A percentile compares a stretch with the other conserved stretches of the same genome.
Evolutionary conservation across 2,329 filamentous ascomycete species (phyloP).

Genomic region (Diatrype stigma): DNA sequence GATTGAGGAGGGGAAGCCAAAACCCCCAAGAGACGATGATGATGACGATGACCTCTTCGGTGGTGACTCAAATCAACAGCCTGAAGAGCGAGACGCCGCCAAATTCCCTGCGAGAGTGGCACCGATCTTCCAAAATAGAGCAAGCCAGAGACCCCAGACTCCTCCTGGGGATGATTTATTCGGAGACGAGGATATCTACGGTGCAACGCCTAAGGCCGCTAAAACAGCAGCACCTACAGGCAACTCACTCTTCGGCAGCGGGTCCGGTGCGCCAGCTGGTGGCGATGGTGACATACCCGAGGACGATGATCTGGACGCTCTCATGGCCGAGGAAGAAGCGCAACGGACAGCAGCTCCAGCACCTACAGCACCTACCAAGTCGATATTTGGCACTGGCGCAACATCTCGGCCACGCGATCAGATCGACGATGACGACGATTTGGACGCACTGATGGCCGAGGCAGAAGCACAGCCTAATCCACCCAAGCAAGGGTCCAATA

Average conservation of each 20-base stretch:
- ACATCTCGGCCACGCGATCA: slow-evolving; percentile 11
- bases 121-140: slow-evolving; percentile 33
- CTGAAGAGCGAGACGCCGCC: slow-evolving; percentile 23
- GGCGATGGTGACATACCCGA: background rate
- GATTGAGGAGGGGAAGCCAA: slow-evolving; percentile 73
- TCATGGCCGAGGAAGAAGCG: slow-evolving; percentile 47
- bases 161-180: slow-evolving; percentile 33
- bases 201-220: slow-evolving; percentile 41
- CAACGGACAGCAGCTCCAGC: too few species aligned
- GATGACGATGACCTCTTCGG: slow-evolving; percentile 28
- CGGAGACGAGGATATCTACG: slow-evolving; percentile 50
- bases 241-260: slow-evolving; percentile 13
- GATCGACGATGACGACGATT: slow-evolving; percentile 32
- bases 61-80: slow-evolving; percentile 16
- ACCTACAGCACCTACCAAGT: slow-evolving; percentile 9
- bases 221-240: slow-evolving; percentile 16
- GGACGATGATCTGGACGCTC: slow-evolving; percentile 20
- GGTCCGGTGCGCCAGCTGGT: background rate
- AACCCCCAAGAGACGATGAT: slow-evolving; percentile 27
- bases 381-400: slow-evolving; percentile 13
- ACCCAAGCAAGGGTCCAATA: slow-evolving; percentile 3
- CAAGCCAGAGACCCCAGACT: slow-evolving; percentile 25
- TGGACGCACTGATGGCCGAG: slow-evolving; percentile 33
- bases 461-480: slow-evolving; percentile 16
- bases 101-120: slow-evolving; percentile 30